These are phyloP conservation scores for Scopulariopsis brevicaulis DNA, from an alignment of 2,329 filamentous ascomycete genomes.

Conservation along the genomic window DNA sequence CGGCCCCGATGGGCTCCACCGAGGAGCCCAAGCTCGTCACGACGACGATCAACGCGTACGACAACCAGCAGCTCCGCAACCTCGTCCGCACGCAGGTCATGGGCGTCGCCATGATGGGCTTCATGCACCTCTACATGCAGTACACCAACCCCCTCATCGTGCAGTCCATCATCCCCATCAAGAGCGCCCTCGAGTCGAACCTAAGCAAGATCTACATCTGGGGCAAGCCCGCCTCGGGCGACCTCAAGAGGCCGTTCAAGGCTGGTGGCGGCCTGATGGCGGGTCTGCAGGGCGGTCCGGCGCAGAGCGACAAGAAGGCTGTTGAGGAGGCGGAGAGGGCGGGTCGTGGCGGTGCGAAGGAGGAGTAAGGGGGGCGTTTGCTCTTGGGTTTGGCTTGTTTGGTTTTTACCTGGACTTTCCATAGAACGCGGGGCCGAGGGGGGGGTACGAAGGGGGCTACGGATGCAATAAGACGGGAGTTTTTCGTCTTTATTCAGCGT, in stretches of 20 bases:
- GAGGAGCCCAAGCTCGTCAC: constrained; percentile 95
- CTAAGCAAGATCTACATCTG: constrained; percentile 91
- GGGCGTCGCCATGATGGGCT: constrained; percentile 94
- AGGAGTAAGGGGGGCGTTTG: constrained; percentile 42
- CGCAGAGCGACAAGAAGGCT: constrained; percentile 87
- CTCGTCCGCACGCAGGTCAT: constrained; percentile 87
- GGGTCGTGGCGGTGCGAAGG: constrained; percentile 59
- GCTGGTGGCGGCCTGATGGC: constrained; percentile 70
- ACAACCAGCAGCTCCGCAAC: constrained; percentile 69
- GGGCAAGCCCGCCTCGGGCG: constrained; percentile 74
- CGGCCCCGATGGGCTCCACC: constrained; percentile 79
- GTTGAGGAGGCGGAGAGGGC: constrained; percentile 71
- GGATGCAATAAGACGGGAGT: background rate
- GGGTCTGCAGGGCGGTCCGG: constrained; percentile 58
- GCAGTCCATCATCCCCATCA: constrained; percentile 96
- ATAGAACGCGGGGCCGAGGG: background rate
- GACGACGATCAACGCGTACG: constrained; percentile 93
- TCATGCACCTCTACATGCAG: constrained; percentile 99
- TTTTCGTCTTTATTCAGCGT: background rate
- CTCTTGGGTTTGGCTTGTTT: background rate
- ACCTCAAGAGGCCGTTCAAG: constrained; percentile 96
- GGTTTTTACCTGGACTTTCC: background rate
- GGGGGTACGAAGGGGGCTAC: background rate
- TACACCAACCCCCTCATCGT: constrained; percentile 99
- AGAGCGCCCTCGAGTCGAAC: constrained; percentile 91